These are phyloP conservation scores for Eutypa lata DNA, from an alignment of 2,329 filamentous ascomycete species.

Conservation along the genomic window DNA sequence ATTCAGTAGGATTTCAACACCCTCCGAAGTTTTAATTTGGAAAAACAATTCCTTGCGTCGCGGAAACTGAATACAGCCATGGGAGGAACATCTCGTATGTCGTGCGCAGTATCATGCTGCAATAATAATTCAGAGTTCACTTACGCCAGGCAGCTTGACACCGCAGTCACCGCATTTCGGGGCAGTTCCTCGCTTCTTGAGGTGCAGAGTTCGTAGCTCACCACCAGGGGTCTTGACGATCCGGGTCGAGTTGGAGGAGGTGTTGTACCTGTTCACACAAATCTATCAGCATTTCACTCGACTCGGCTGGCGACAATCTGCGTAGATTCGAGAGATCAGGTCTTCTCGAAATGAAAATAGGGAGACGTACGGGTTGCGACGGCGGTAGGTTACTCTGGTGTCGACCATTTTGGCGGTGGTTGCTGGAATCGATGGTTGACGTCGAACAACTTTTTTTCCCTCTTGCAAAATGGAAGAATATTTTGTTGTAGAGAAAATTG, in stretches of 20 bases:
- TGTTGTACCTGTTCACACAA: conserved; percentile 79
- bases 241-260: conserved; percentile 93
- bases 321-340: not conserved
- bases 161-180: conserved; percentile 99
- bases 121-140: no score
- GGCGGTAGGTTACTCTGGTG: conserved; percentile 66
- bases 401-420: conserved; percentile 52
- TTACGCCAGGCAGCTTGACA: conserved; percentile 95
- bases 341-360: conserved; percentile 15
- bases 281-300: conserved; percentile 17
- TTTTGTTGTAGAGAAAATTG: conserved; percentile 23
- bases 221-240: conserved; percentile 96
- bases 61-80: no score
- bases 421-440: conserved; percentile 19
- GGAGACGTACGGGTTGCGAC: conserved; percentile 72
- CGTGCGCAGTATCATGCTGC: no score
- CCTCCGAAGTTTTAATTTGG: no score
- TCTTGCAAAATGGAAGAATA: conserved; percentile 21
- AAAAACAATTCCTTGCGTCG: no score
- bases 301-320: not conserved
- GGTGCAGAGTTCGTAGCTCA: conserved; percentile 92
- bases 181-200: conserved; percentile 98
- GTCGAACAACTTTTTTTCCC: conserved; percentile 26
- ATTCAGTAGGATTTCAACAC: no score
- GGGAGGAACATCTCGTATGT: no score